phyloP scores from a whole-genome alignment of 306 rosid genomes.

The Betula pendula region DNA sequence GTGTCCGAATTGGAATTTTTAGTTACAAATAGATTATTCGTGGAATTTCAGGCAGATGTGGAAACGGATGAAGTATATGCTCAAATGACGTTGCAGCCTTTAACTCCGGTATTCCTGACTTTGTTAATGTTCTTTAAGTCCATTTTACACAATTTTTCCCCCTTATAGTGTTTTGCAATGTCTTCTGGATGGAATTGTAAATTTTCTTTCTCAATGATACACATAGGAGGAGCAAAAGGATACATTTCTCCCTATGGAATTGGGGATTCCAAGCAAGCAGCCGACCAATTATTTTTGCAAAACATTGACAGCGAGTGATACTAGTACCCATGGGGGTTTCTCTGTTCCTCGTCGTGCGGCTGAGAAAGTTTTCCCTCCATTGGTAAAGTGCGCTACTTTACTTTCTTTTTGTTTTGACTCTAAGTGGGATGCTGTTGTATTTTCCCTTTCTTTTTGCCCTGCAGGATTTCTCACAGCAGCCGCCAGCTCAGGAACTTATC shows the following conservation, averaged over 20 bases:
- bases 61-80: constrained; percentile 97
- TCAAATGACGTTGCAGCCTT: constrained; percentile 88
- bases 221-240: constrained; percentile 89
- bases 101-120: constrained; percentile 62
- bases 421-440: constrained; percentile 26
- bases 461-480: constrained; percentile 81
- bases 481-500: constrained; percentile 86
- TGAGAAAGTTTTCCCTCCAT: constrained; percentile 87
- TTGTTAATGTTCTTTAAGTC: background rate
- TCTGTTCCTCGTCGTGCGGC: constrained; percentile 97
- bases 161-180: background rate
- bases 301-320: constrained; percentile 86
- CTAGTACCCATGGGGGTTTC: constrained; percentile 91
- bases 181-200: constrained; percentile 17
- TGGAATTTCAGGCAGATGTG: constrained; percentile 80
- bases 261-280: constrained; percentile 83
- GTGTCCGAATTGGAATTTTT: background rate
- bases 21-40: constrained; percentile 16
- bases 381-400: constrained; percentile 42
- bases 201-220: constrained; percentile 9
- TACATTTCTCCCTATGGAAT: constrained; percentile 86
- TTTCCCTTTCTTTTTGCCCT: constrained; percentile 29
- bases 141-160: background rate
- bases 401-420: constrained; percentile 17
- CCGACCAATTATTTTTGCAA: constrained; percentile 89